A percentile compares a stretch with the other conserved stretches of the same genome.
Evolutionary conservation across 192 early-diverging fungal genomes (phyloP).

Genomic region (Coemansia sp.): DNA sequence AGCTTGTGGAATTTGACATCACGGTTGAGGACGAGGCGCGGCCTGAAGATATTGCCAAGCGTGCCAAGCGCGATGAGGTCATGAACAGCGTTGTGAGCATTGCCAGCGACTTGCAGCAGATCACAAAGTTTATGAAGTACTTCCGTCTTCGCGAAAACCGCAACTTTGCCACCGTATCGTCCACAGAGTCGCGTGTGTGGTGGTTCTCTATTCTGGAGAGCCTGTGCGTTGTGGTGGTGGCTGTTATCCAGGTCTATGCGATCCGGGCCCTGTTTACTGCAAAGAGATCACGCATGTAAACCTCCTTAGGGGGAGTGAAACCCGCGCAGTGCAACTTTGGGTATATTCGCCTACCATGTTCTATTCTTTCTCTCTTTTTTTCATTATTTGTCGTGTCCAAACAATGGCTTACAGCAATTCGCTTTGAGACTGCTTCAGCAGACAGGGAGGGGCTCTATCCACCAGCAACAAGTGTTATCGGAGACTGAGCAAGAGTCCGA

Average conservation of each 20-base stretch:
- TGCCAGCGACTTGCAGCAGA: conserved; percentile 62
- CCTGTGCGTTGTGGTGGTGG: conserved; percentile 76
- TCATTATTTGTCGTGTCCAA: neutral
- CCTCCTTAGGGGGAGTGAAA: too few species aligned
- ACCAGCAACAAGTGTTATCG: neutral
- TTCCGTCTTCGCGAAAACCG: conserved; percentile 89
- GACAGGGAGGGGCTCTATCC: neutral
- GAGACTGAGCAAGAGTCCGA: neutral
- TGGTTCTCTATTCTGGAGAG: conserved; percentile 89
- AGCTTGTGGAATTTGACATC: conserved; percentile 95
- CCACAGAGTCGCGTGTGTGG: conserved; percentile 83
- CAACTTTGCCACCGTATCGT: conserved; percentile 86
- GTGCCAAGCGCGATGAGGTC: conserved; percentile 60
- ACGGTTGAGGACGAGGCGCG: conserved; percentile 85
- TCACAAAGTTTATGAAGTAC: conserved; percentile 83
- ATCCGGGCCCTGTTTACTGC: conserved; percentile 90
- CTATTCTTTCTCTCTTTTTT: neutral
- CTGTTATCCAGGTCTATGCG: conserved; percentile 90
- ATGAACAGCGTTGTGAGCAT: conserved; percentile 62
- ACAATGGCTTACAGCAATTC: neutral
- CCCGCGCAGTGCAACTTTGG: too few species aligned
- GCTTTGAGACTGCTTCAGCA: neutral
- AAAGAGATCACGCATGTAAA: conserved; percentile 55
- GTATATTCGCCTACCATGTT: neutral
- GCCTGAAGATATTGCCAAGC: conserved; percentile 57